These are phyloP conservation scores for Aureobasidium zeae DNA, from an alignment of 2,329 filamentous ascomycete genomes.

Conservation along the genomic window DNA sequence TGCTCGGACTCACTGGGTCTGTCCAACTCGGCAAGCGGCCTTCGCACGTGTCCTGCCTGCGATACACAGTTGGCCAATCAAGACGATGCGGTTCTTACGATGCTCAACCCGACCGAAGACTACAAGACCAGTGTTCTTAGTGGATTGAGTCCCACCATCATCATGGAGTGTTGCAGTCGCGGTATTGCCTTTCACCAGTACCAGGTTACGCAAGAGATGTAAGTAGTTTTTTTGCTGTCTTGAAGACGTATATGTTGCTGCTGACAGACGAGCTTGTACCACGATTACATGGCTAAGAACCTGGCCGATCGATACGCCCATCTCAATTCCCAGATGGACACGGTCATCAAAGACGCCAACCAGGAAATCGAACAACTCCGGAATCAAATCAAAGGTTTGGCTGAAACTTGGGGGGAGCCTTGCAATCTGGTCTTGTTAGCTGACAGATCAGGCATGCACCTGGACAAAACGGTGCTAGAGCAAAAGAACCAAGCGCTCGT, in stretches of 20 bases:
- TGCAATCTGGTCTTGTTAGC: too few species aligned
- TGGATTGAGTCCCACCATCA: conserved; percentile 67
- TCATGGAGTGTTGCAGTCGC: conserved; percentile 78
- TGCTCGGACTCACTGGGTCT: conserved; percentile 62
- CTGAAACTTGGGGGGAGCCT: too few species aligned
- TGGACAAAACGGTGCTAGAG: conserved; percentile 54
- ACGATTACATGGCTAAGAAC: conserved; percentile 63
- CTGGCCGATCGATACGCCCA: conserved; percentile 61
- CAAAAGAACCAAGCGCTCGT: conserved; percentile 65
- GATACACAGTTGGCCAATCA: conserved; percentile 55
- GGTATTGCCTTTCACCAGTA: conserved; percentile 81
- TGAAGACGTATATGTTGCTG: too few species aligned
- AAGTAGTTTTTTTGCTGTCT: too few species aligned
- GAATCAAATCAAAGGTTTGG: too few species aligned
- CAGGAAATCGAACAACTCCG: too few species aligned
- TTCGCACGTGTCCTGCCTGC: conserved; percentile 67
- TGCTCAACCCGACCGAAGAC: conserved; percentile 72
- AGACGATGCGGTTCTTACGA: conserved; percentile 64
- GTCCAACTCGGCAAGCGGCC: conserved; percentile 39
- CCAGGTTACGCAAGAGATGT: conserved; percentile 78
- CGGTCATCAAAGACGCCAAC: conserved; percentile 66
- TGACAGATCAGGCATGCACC: conserved; percentile 48
- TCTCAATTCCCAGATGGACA: conserved; percentile 60
- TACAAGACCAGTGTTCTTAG: conserved; percentile 83
- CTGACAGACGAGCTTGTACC: conserved; percentile 52